These are phyloP conservation scores for Phanerochaete carnosa DNA, from an alignment of 768 basidiomycete species.

Conservation along the genomic window DNA sequence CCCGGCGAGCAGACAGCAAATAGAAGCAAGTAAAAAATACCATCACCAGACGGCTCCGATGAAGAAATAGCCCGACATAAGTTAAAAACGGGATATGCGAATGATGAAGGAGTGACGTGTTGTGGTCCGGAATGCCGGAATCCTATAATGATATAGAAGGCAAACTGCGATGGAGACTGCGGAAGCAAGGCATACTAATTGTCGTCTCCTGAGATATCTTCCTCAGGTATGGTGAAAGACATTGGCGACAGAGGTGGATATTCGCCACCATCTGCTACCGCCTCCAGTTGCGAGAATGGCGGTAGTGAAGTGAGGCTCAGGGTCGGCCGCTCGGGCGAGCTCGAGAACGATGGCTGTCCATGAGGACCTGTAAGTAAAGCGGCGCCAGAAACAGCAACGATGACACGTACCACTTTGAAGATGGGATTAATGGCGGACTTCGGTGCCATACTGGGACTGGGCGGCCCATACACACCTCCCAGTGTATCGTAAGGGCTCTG, in stretches of 20 bases:
- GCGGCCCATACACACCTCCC: slow-evolving; percentile 49
- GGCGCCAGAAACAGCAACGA: not conserved
- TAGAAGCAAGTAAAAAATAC: slow-evolving; percentile 1
- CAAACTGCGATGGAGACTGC: slow-evolving; percentile 13
- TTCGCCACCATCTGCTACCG: slow-evolving; percentile 77
- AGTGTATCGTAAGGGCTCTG: slow-evolving; percentile 45
- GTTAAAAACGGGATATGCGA: not conserved
- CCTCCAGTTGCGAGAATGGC: slow-evolving; percentile 79
- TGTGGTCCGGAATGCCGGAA: slow-evolving; percentile 8
- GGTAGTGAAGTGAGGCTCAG: slow-evolving; percentile 54
- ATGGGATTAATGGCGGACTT: slow-evolving; percentile 80
- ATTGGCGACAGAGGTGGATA: slow-evolving; percentile 72
- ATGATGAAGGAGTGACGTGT: slow-evolving; percentile 2
- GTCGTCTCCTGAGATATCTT: slow-evolving; percentile 30
- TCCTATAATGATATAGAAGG: slow-evolving; percentile 10
- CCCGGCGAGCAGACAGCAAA: not conserved
- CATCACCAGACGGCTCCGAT: not conserved
- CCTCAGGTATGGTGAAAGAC: slow-evolving; percentile 58
- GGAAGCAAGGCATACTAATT: slow-evolving; percentile 20
- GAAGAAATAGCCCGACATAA: not conserved
- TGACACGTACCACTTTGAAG: slow-evolving; percentile 77
- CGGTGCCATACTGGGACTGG: slow-evolving; percentile 57
- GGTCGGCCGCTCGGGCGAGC: slow-evolving; percentile 20
- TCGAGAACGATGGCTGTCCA: slow-evolving; percentile 19
- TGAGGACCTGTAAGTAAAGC: not conserved